These are phyloP conservation scores for Amorphotheca resinae DNA, from an alignment of 495 filamentous ascomycete species.

Conservation along the genomic window DNA sequence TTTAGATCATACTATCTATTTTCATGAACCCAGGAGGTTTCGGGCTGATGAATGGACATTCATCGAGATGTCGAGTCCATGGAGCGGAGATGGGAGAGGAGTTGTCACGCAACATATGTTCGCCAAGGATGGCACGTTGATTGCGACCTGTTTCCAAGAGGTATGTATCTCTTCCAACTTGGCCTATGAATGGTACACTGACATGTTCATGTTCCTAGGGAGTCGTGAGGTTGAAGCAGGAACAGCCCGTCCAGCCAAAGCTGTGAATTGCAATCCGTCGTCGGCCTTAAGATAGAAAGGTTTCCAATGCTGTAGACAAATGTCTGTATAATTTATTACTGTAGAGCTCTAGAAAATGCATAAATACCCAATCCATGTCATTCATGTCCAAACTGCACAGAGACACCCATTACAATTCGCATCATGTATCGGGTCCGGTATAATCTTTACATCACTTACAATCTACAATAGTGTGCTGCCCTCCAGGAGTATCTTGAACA, in stretches of 20 bases:
- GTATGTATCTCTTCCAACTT: constrained; percentile 19
- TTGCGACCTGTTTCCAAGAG: constrained; percentile 83
- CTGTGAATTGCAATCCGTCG: no score
- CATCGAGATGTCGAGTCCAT: constrained; percentile 84
- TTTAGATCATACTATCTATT: constrained; percentile 89
- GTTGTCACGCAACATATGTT: constrained; percentile 83
- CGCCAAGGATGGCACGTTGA: constrained; percentile 64
- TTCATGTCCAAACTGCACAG: no score
- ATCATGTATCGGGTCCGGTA: no score
- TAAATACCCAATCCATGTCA: no score
- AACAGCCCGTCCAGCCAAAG: not conserved
- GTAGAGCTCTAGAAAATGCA: no score
- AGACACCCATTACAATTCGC: no score
- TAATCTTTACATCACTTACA: no score
- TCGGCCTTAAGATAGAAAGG: no score
- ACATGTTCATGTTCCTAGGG: constrained; percentile 26
- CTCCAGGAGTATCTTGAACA: no score
- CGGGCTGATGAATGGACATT: constrained; percentile 91
- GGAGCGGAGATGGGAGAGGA: constrained; percentile 81
- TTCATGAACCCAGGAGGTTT: constrained; percentile 72
- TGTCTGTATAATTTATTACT: no score
- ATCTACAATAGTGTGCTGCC: no score
- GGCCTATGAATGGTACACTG: constrained; percentile 4
- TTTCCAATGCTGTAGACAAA: no score
- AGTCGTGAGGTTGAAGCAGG: constrained; percentile 38